phyloP scores from a whole-genome alignment of 345 rosid species.

The Balakata baccata region DNA sequence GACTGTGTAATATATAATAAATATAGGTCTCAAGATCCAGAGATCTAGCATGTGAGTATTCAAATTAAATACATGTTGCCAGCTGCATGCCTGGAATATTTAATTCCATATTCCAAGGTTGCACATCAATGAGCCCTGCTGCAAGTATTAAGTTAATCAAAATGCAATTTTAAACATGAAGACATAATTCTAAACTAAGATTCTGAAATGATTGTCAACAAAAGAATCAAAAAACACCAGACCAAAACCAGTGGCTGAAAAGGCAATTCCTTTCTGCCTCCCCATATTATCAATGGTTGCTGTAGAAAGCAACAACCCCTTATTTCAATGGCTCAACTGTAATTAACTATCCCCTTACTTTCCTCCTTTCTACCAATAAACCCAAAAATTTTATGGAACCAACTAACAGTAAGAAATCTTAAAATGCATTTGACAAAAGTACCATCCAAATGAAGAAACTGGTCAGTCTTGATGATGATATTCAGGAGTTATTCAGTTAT shows the following conservation, averaged over 20 bases:
- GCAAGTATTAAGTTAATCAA: background rate
- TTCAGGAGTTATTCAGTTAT: background rate
- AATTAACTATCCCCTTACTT: background rate
- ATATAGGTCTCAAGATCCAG: background rate
- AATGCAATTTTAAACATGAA: constrained; percentile 13
- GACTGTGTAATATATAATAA: background rate
- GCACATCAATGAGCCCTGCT: background rate
- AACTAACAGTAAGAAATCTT: background rate
- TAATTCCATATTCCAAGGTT: background rate
- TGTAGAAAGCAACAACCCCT: background rate
- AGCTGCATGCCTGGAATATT: constrained; percentile 18
- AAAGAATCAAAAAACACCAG: constrained; percentile 2
- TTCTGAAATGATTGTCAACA: background rate
- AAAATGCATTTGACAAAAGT: background rate
- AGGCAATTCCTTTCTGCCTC: constrained; percentile 11
- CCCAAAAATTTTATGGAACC: background rate
- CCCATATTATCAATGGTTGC: background rate
- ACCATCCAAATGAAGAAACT: background rate
- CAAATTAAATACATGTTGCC: constrained; percentile 3
- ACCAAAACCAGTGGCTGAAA: constrained; percentile 12
- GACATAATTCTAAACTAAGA: background rate
- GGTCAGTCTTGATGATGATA: background rate
- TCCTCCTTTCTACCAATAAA: background rate
- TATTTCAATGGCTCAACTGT: background rate
- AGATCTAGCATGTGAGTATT: constrained; percentile 19